Conservation (phyloP, 306 rosid genomes). For the Coriaria nepalensis region DNA sequence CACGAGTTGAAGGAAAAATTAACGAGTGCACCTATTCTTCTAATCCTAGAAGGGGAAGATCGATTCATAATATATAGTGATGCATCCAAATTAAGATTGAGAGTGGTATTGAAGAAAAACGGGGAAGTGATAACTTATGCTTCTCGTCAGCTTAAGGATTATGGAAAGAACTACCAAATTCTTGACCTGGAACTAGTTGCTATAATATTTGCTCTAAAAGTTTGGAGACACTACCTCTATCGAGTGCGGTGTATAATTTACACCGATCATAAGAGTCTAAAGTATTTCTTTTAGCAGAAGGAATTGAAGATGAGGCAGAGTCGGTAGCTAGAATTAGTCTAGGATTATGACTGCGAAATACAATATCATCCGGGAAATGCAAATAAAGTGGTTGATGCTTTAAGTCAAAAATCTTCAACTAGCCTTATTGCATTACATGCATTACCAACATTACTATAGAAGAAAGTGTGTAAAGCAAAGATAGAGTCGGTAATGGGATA, state of each 20-base stretch:
- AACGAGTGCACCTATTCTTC: background rate
- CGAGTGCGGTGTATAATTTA: background rate
- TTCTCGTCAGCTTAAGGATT: background rate
- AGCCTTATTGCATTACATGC: background rate
- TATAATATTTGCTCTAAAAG: background rate
- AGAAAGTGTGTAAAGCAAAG: background rate
- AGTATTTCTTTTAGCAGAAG: background rate
- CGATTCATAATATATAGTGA: background rate
- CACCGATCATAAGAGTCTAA: background rate
- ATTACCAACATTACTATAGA: too few relatives aligned
- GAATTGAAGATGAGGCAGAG: too few relatives aligned
- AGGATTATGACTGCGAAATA: too few relatives aligned
- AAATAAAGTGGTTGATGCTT: background rate
- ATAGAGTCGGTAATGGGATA: background rate
- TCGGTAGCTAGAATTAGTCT: too few relatives aligned
- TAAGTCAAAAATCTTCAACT: background rate
- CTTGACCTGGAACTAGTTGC: background rate
- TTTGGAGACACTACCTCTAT: too few relatives aligned
- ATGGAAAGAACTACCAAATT: background rate
- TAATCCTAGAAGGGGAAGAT: background rate
- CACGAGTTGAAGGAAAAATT: background rate
- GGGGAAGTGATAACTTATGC: too few relatives aligned
- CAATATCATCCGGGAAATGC: background rate
- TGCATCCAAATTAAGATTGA: background rate
- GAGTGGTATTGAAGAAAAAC: background rate